Conservation (phyloP, 352 stramenopile species). For the Globisporangium emineosum region DNA sequence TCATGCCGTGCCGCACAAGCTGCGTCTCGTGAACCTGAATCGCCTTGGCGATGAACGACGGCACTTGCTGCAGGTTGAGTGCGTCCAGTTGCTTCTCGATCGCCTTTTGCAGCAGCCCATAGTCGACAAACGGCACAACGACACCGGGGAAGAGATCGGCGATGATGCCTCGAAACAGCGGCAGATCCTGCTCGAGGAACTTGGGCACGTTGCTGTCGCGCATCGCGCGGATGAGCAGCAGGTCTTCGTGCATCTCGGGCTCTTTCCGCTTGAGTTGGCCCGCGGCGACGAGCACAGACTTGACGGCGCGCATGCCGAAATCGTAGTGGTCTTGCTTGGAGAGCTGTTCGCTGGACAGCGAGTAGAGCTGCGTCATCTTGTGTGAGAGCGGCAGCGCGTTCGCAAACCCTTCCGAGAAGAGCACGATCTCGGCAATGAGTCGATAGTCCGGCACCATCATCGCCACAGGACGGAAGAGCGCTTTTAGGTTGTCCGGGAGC, state of each 20-base stretch:
- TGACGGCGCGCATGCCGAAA: constrained; percentile 93
- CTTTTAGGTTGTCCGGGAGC: constrained; percentile 93
- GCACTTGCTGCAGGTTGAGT: constrained; percentile 79
- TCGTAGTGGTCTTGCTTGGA: constrained; percentile 96
- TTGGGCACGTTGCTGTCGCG: constrained; percentile 95
- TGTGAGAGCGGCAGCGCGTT: constrained; percentile 91
- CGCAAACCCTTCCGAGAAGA: constrained; percentile 93
- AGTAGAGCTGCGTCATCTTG: constrained; percentile 95
- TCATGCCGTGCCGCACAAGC: constrained; percentile 92
- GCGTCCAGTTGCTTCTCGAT: constrained; percentile 80
- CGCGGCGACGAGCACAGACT: constrained; percentile 93
- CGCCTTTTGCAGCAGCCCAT: constrained; percentile 87
- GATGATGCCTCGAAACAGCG: constrained; percentile 93
- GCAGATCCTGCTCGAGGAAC: constrained; percentile 93
- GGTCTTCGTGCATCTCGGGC: constrained; percentile 91
- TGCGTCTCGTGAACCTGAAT: constrained; percentile 91
- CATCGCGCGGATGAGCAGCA: constrained; percentile 95
- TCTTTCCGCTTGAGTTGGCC: constrained; percentile 94
- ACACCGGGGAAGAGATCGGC: constrained; percentile 93
- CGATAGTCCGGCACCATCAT: constrained; percentile 96
- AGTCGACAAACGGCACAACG: constrained; percentile 93
- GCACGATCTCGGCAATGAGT: constrained; percentile 93
- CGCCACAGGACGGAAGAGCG: constrained; percentile 90
- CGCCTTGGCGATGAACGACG: constrained; percentile 82
- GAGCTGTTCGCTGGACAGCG: constrained; percentile 90